phyloP scores from a whole-genome alignment of 202 grass and related monocot genomes.

The Bolboschoenoplectus hybrid region DNA sequence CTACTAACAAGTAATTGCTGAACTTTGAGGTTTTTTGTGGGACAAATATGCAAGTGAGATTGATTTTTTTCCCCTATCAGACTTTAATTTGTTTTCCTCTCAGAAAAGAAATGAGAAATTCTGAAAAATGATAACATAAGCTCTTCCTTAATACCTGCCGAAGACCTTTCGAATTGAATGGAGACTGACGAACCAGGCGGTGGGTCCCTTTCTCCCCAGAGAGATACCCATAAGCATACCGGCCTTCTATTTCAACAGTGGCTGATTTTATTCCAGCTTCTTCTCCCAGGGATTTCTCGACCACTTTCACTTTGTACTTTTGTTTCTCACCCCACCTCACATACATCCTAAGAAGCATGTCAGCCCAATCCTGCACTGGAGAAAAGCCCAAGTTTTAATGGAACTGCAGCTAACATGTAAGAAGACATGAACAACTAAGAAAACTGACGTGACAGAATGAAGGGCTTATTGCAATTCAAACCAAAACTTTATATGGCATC shows the following conservation, averaged over 20 bases:
- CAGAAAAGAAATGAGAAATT: neutral
- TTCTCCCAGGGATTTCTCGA: slow-evolving; percentile 86
- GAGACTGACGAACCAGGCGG: slow-evolving; percentile 89
- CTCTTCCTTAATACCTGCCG: slow-evolving; percentile 65
- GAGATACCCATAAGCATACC: slow-evolving; percentile 91
- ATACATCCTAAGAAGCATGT: slow-evolving; percentile 94
- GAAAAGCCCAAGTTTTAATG: slow-evolving; percentile 46
- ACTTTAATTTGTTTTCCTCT: neutral
- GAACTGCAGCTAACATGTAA: slow-evolving; percentile 14
- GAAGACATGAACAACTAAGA: neutral
- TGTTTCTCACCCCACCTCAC: slow-evolving; percentile 95
- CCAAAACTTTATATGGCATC: neutral
- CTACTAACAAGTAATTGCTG: neutral
- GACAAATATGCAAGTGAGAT: neutral
- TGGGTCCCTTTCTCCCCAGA: slow-evolving; percentile 98
- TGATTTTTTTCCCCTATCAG: neutral
- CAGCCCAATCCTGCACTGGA: slow-evolving; percentile 96
- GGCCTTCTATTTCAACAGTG: slow-evolving; percentile 76
- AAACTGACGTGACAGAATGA: neutral
- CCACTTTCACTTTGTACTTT: slow-evolving; percentile 78
- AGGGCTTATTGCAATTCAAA: neutral
- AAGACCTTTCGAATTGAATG: slow-evolving; percentile 97
- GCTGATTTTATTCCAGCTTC: slow-evolving; percentile 99
- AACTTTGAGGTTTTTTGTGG: neutral
- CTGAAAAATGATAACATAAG: neutral